Base-by-base conservation (phyloP, 192 early-diverging fungal genomes). In the Lobosporangium transversale region DNA sequence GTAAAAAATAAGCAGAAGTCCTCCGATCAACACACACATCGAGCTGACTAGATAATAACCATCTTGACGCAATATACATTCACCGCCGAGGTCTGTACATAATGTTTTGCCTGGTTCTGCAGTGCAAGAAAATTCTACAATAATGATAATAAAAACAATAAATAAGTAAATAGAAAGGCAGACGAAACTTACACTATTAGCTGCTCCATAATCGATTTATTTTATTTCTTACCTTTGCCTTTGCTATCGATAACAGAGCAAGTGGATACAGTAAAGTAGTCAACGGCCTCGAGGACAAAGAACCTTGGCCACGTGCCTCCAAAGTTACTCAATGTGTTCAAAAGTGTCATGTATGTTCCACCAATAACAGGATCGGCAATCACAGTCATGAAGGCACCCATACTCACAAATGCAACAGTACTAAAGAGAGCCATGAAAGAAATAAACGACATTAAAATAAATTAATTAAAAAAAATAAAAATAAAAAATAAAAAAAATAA, bases 241-340 rank as follows among this genome's bases (percentile, higher is more conserved):
- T 81, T 53, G 58, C 27, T 53, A 58, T 79, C 73, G 15, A 87
- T 66, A 7, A 89, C 63, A 33, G 80, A 79, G 60, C 61, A 63
- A 20, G 23, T 63, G 32, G 80, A 79, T 55, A 86, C 85, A 23
- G 95, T 96, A 59, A 94, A 92, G 51, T 89, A 89, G 74, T 98
- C 97, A 15, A 98, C 95, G 0, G 94, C 88, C 66, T 93, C 87
- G 54, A 98, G 84, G 17, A 98, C 89, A 86, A 98, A 96, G 81
- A 90, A 97, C 26, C 92, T 88, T 0, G 96, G 94, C 97, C 95
- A 98, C 7, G 96, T 99, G 29, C 97, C 97, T 45, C 96, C 97
- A 76, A 99, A 92, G 80, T 99, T 99, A 67, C 90, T 93, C 56
- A 98, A 78, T 1, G 97, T 99, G 73, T 97, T 97, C 37, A 98